Evolutionary conservation across 2,329 filamentous ascomycete genomes (phyloP), one percentile per base, ranked within the genome.

Genomic region (Trichothecium sympodiale): DNA sequence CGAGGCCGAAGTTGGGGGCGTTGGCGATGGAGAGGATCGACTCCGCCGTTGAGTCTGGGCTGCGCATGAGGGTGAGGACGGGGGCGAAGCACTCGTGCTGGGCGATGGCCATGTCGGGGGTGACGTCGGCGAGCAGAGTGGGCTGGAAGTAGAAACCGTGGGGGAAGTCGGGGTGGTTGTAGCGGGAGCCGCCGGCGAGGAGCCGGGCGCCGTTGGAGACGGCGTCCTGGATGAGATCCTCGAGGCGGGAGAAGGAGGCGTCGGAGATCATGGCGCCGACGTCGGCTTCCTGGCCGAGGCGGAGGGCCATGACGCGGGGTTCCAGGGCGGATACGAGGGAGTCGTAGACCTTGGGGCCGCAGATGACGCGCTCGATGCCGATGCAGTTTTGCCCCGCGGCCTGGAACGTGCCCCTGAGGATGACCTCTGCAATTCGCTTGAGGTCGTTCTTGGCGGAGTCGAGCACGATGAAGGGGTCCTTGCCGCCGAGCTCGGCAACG

Each of bases 301-400:
- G 79, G 13, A 98, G 67, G 9, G 71, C 70, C 42, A 70, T 68
- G 45, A 96, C 84, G 41, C 82, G 79, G 9, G 83, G 80, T 35
- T 77, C 71, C 15, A 98, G 73, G 41, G 77, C 67, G 5, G 67
- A 58, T 35, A 94, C 62, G 16, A 98, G 72, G 38, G 67, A 66
- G 42, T 82, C 69, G 62, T 96, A 94, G 35, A 84, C 69, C n/a
- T 63, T 65, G 2, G 85, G 80, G 13, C 83, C 71, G 17, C 82
- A 85, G 46, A 96, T 80, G 51, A 96, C 80, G 38, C 91, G 83
- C 63, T 98, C 91, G 46, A 95, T 89, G 37, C 91, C 91, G 52
- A 98, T 89, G 60, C 91, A 98, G 62, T 98, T 98, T 59, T 98
- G 91, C 2, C 91, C 91, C 13, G 87, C 81, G 35, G 87, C 87